Evolutionary conservation across 2,329 filamentous ascomycete genomes (phyloP).

Genomic region (Fusarium sp.): DNA sequence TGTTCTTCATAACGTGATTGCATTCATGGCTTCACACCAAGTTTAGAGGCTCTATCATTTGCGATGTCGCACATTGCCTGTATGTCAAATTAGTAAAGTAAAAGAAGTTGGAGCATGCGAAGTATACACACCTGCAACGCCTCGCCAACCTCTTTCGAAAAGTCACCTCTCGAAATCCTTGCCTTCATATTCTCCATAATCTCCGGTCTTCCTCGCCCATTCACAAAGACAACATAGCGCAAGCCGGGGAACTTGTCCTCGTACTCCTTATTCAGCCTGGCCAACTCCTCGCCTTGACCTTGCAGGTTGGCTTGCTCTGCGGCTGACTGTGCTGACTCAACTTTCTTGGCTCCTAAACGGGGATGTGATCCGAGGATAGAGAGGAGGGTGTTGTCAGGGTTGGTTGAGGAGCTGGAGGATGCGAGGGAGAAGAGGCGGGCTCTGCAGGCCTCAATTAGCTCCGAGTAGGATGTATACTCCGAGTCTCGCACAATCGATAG

Average conservation of each 20-base stretch:
- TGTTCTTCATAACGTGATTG: background rate
- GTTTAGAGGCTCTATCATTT: slow-evolving; percentile 73
- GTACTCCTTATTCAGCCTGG: slow-evolving; percentile 79
- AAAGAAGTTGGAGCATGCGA: background rate
- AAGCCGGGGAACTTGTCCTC: slow-evolving; percentile 85
- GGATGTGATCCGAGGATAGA: slow-evolving; percentile 85
- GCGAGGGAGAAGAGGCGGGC: slow-evolving; percentile 72
- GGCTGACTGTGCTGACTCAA: slow-evolving; percentile 84
- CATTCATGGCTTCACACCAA: slow-evolving; percentile 25
- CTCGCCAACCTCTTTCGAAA: slow-evolving; percentile 75
- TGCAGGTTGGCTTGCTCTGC: slow-evolving; percentile 85
- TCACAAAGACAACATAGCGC: slow-evolving; percentile 92
- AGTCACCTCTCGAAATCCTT: slow-evolving; percentile 77
- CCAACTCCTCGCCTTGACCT: slow-evolving; percentile 71
- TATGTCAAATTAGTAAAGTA: slow-evolving; percentile 31
- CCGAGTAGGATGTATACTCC: slow-evolving; percentile 74
- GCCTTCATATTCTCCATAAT: slow-evolving; percentile 86
- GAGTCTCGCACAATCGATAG: slow-evolving; percentile 71
- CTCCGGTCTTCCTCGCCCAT: slow-evolving; percentile 77
- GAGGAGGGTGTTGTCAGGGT: slow-evolving; percentile 69
- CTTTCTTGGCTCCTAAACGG: slow-evolving; percentile 82
- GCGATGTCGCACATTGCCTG: slow-evolving; percentile 93
- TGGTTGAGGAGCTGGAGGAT: slow-evolving; percentile 61
- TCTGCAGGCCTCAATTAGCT: slow-evolving; percentile 76
- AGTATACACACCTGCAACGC: slow-evolving; percentile 75